Conservation (phyloP, 495 filamentous ascomycete genomes). For the Bombardia bombarda region DNA sequence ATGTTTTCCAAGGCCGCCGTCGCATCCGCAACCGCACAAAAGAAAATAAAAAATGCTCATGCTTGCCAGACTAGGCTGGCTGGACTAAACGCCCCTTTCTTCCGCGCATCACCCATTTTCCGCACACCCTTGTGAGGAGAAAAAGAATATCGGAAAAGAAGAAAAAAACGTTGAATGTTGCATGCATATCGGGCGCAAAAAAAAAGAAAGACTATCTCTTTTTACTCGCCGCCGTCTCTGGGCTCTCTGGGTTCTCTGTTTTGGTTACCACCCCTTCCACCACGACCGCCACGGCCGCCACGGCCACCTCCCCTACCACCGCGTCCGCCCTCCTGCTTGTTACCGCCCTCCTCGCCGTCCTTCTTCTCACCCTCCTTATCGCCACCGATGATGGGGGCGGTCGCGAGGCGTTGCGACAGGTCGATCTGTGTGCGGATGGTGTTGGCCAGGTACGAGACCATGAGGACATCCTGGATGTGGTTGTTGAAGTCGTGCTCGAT, state of each 20-base stretch:
- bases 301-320: slow-evolving; percentile 33
- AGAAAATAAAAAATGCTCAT: background rate
- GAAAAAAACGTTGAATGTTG: background rate
- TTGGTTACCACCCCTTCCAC: slow-evolving; percentile 32
- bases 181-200: background rate
- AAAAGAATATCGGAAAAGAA: no score
- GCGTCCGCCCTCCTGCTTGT: slow-evolving; percentile 23
- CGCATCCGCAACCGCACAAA: no score
- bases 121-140: no score
- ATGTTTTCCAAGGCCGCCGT: no score
- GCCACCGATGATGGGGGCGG: slow-evolving; percentile 64
- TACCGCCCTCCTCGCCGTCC: slow-evolving; percentile 28
- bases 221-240: slow-evolving; percentile 22
- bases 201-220: background rate
- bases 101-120: background rate
- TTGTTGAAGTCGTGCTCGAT: slow-evolving; percentile 98
- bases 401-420: slow-evolving; percentile 86
- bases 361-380: slow-evolving; percentile 42
- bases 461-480: slow-evolving; percentile 96
- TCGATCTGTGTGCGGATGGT: slow-evolving; percentile 99
- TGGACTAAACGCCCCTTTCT: background rate
- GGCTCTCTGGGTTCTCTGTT: slow-evolving; percentile 34
- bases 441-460: slow-evolving; percentile 95
- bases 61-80: background rate
- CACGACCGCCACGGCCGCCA: slow-evolving; percentile 25